phyloP scores from a whole-genome alignment of 164 flowering plant species.

The Piper betle region DNA sequence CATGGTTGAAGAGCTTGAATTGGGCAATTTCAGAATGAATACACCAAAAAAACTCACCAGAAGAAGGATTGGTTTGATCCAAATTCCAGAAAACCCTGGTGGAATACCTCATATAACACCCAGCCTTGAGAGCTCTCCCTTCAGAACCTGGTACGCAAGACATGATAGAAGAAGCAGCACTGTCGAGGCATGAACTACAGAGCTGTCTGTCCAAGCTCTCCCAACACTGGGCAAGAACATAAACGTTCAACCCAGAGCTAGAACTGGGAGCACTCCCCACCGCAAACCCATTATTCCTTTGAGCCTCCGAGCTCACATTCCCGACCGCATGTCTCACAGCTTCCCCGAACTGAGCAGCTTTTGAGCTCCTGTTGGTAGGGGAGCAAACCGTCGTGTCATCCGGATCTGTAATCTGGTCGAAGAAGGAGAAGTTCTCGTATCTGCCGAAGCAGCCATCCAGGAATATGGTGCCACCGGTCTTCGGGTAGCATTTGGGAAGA shows the following conservation, averaged over 20 bases:
- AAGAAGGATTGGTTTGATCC: neutral
- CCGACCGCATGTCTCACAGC: neutral
- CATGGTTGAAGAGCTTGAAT: neutral
- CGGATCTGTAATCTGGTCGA: slow-evolving; percentile 1
- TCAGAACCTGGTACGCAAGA: slow-evolving; percentile 7
- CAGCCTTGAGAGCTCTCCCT: slow-evolving; percentile 11
- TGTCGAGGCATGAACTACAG: slow-evolving; percentile 7
- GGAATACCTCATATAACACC: slow-evolving; percentile 13
- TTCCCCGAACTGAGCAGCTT: neutral
- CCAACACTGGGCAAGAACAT: slow-evolving; percentile 14
- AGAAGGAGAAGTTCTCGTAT: slow-evolving; percentile 9
- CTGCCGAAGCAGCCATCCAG: slow-evolving; percentile 11
- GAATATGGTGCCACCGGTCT: slow-evolving; percentile 7
- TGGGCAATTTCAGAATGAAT: neutral
- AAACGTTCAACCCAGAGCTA: slow-evolving; percentile 2
- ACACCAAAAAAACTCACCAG: slow-evolving; percentile 4
- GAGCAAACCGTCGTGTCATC: slow-evolving; percentile 3
- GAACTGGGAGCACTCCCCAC: neutral
- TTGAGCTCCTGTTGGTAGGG: slow-evolving; percentile 1
- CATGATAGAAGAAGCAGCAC: slow-evolving; percentile 3
- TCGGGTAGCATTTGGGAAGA: slow-evolving; percentile 10
- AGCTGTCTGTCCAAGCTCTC: slow-evolving; percentile 3
- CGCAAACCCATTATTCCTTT: slow-evolving; percentile 5
- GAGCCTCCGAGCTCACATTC: slow-evolving; percentile 8
- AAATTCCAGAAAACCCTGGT: slow-evolving; percentile 8